Evolutionary conservation across 2,329 filamentous ascomycete genomes (phyloP), one percentile per base, ranked within the genome.

Genomic region (Chalaropsis ovoidea): DNA sequence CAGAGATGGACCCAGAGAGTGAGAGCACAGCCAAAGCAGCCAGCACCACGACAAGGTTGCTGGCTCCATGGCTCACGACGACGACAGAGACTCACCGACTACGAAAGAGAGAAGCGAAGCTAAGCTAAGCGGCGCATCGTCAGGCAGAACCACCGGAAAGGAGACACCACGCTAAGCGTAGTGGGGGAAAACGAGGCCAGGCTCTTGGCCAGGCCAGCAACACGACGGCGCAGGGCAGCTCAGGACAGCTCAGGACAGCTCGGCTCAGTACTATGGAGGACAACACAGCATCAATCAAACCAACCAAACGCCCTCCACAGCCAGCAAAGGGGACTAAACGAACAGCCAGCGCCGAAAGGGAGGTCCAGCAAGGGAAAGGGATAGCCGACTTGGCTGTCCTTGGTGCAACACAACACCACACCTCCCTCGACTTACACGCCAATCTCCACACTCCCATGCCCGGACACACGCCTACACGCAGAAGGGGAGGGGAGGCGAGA

Each of bases 361-460:
- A 58, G 54, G 13, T 19, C 27, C 15, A 27, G 3, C 47, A 24
- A 39, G 10, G 13, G 39, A 17, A 35, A 58, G 54, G 54, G 54
- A 58, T 58, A 58, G 27, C 24, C 8, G 24, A 19, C 7, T 13
- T 58, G 17, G 17, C 10, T n/a, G n/a, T 35, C 54, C 54, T 39
- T 58, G 54, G 54, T 58, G 24, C 54, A 24, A 58, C 54, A 58
- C 27, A n/a, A 58, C 54, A 58, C 54, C n/a, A 39, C 24, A n/a
- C n/a, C 27, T 58, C 54, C 24, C 54, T 58, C 54, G 17, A 39
- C 54, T 52, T 52, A 52, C 24, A 52, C 47, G 22, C 47, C 47
- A 52, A 52, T 52, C 19, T 52, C 47, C 47, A 52, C 47, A 5
- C 24, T 3, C 54, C 31, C 24, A 31, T 8, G 5, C 15, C 27